phyloP scores from a whole-genome alignment of 1,284 basidiomycete genomes.

The Takashimella koratensis region DNA sequence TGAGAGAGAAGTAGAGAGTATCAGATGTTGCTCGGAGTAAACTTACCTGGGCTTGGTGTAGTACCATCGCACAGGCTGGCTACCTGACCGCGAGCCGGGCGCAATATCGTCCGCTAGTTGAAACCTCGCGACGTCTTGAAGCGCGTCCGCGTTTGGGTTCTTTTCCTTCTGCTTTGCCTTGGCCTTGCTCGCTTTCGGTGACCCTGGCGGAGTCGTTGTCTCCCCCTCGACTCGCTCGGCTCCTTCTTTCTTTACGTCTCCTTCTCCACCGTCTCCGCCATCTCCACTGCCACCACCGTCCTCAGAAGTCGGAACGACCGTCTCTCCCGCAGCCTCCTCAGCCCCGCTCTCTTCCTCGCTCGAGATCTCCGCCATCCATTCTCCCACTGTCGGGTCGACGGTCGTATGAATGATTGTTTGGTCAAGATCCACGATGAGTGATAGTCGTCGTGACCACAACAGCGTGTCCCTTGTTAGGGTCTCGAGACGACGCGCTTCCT shows the following conservation, averaged over 20 bases:
- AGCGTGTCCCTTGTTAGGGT: constrained; percentile 73
- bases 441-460: constrained; percentile 71
- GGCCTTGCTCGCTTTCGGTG: constrained; percentile 4
- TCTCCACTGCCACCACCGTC: constrained; percentile 31
- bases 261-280: constrained; percentile 52
- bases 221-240: constrained; percentile 32
- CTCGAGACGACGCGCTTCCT: constrained; percentile 87
- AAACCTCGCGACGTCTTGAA: constrained; percentile 81
- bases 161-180: constrained; percentile 20
- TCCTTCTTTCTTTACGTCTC: constrained; percentile 47
- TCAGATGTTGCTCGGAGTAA: background rate
- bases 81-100: constrained; percentile 51
- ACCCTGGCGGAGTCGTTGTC: constrained; percentile 18
- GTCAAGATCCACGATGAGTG: constrained; percentile 95
- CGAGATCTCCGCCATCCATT: constrained; percentile 82
- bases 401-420: constrained; percentile 99
- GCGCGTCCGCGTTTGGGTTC: constrained; percentile 47
- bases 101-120: constrained; percentile 71
- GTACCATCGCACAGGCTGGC: constrained; percentile 63
- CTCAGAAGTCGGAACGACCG: background rate
- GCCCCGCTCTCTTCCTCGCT: constrained; percentile 14
- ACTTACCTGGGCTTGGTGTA: constrained; percentile 89
- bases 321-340: constrained; percentile 32
- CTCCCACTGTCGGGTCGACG: constrained; percentile 95
- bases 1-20: too few relatives aligned